These are phyloP conservation scores for Daedalea quercina DNA, from an alignment of 768 basidiomycete genomes.

Conservation along the genomic window DNA sequence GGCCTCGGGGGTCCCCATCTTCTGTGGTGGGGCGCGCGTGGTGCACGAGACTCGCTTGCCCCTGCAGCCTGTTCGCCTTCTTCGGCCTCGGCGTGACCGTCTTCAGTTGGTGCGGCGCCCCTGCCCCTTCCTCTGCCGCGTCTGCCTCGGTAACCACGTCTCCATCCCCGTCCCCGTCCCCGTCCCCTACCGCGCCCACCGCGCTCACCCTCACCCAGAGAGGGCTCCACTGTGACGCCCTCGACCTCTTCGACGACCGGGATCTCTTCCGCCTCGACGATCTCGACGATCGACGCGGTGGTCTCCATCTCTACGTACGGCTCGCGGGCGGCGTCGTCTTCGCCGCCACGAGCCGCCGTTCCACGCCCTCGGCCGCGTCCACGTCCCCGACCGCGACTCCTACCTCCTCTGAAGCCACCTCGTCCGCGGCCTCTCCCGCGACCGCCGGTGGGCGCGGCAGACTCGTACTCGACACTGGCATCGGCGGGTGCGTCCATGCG, in stretches of 20 bases:
- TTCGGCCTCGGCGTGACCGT: background rate
- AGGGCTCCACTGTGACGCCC: conserved; percentile 2
- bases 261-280: background rate
- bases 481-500: too few relatives aligned
- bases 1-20: conserved; percentile 5
- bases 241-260: conserved; percentile 3
- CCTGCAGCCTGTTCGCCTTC: background rate
- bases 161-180: too few relatives aligned
- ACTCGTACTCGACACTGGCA: too few relatives aligned
- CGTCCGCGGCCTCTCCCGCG: background rate
- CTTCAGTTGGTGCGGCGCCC: background rate
- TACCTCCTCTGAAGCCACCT: background rate
- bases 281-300: background rate
- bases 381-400: background rate
- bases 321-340: background rate
- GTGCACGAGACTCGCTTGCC: background rate
- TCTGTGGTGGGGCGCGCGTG: background rate
- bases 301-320: background rate
- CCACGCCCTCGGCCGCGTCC: background rate
- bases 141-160: background rate
- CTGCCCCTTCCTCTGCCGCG: background rate
- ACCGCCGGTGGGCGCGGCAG: background rate
- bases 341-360: background rate
- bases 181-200: conserved; percentile 1
- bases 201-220: background rate